Evolutionary conservation across 306 rosid species (phyloP), one percentile per base, ranked within the genome.

Genomic region (Acacia confusa): DNA sequence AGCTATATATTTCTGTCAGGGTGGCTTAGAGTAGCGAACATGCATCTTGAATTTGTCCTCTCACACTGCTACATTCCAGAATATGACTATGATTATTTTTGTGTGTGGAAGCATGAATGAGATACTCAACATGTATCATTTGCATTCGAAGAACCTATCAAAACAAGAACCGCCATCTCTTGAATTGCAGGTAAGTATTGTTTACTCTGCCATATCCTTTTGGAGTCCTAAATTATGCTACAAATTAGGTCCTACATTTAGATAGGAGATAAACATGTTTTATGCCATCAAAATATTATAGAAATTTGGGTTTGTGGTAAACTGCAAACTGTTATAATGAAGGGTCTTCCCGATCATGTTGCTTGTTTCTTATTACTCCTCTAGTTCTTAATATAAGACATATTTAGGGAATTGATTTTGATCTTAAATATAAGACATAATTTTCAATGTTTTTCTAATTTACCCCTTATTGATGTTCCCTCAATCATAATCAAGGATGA

Each of bases 91-190:
- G 70, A n/a, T 84, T 19, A 41, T 74, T 68, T 72, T 63, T 72
- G 16, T 68, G 38, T 82, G 84, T 6, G 82, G 85, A 80, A 94
- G 99, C 82, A 90, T 88, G 96, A 93, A 82, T 89, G 94, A 91
- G 72, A 89, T 93, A 63, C 87, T 95, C 16, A 97, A 90, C 47
- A 92, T 89, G 82, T 92, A 88, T 85, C 73, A 89, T 79, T 74
- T 95, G 91, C 95, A 92, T 81, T 89, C 99, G 25, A 93, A 88
- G 89, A 95, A 93, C 68, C 87, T 95, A 32, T 81, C 78, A 61
- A 92, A 90, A 81, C 53, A 88, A 82, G 94, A 88, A 53, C 94
- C 88, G 67, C 98, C 98, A 1, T 93, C 94, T 79, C 97, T 93
- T n/a, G 94, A 93, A 85, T 80, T 95, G 77, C 97, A 93, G 99